phyloP scores from a whole-genome alignment of 1,284 basidiomycete genomes.

The Apiotrichum veenhuisii region DNA sequence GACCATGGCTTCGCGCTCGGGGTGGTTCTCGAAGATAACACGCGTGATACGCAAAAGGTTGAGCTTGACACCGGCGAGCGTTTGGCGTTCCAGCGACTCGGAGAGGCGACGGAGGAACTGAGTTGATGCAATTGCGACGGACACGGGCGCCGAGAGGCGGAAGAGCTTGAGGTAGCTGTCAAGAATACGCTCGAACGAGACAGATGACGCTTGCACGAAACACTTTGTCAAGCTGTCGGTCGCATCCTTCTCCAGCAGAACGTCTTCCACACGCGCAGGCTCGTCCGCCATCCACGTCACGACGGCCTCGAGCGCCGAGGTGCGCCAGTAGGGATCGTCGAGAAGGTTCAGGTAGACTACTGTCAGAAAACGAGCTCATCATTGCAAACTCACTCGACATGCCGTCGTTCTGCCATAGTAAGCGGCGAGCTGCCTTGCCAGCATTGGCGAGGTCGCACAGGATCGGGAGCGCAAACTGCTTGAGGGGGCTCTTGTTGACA shows the following conservation, averaged over 20 bases:
- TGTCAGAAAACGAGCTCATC: constrained; percentile 21
- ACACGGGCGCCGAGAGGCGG: constrained; percentile 70
- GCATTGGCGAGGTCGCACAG: constrained; percentile 92
- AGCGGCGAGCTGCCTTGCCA: constrained; percentile 79
- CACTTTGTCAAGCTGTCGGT: constrained; percentile 72
- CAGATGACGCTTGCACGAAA: constrained; percentile 82
- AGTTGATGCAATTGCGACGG: constrained; percentile 67
- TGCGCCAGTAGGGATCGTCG: constrained; percentile 92
- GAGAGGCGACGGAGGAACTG: constrained; percentile 83
- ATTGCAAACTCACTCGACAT: constrained; percentile 52
- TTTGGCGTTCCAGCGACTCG: constrained; percentile 65
- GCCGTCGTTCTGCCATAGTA: constrained; percentile 85
- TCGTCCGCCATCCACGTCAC: constrained; percentile 94
- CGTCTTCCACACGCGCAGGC: constrained; percentile 86
- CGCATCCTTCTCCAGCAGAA: constrained; percentile 65
- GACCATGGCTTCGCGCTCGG: constrained; percentile 74
- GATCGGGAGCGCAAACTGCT: constrained; percentile 94
- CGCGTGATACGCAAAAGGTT: constrained; percentile 82
- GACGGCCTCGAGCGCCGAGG: constrained; percentile 85
- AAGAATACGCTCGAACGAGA: constrained; percentile 90
- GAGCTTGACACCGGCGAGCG: constrained; percentile 81
- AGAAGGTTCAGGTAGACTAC: constrained; percentile 77
- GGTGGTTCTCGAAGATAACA: constrained; percentile 81
- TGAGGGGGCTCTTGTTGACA: constrained; percentile 79
- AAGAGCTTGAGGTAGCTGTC: constrained; percentile 87